Base-by-base conservation (phyloP, 257 asterid genomes). In the Jaltomata sinuosa region DNA sequence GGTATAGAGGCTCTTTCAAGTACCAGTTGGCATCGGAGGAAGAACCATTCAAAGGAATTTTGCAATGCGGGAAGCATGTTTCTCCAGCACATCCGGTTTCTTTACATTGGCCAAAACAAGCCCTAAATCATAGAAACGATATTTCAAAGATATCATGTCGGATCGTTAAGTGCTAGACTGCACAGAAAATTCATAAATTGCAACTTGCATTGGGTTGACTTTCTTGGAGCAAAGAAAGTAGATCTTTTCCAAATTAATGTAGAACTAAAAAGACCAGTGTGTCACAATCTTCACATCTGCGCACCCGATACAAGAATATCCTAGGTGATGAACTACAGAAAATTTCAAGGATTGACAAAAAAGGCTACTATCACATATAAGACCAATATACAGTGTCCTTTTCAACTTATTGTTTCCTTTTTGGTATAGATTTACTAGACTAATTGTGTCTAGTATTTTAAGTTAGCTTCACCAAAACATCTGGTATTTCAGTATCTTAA, bases 81-180 rank as follows among this genome's bases (percentile, higher is more conserved):
- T 89, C 90, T 84, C 93, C 94, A 79, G 91, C 92, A 85, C 97
- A 94, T 50, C 97, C 96, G 40, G 90, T 91, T 72, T 82, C 88
- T 78, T 90, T 90, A 82, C 98, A 95, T 86, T 95, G 92, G 68
- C 74, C 72, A 3, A 89, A 84, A 90, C 98, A 95, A 38, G 90
- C 84, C 93, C 98, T 95, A 79, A 34, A 85, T 83, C 79, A 54
- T 83, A 74, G 52, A 42, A n/a, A 52, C 2, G 62, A 4, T 29
- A 77, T 29, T 77, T 77, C 42, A 76, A 27, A 49, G 27, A 2
- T 2, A 77, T 4, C 10, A 14, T 3, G 59, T 45, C 15, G 1
- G 21, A 25, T 74, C 12, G 36, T 74, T 45, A 42, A 45, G 59
- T 74, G 38, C 81, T 25, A 22, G 68, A 61, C 19, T 61, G 12